A percentile compares a stretch with the other conserved stretches of the same genome.
These are phyloP conservation scores for Euphorbia tirucalli DNA, from an alignment of 345 rosid genomes.

Conservation along the genomic window DNA sequence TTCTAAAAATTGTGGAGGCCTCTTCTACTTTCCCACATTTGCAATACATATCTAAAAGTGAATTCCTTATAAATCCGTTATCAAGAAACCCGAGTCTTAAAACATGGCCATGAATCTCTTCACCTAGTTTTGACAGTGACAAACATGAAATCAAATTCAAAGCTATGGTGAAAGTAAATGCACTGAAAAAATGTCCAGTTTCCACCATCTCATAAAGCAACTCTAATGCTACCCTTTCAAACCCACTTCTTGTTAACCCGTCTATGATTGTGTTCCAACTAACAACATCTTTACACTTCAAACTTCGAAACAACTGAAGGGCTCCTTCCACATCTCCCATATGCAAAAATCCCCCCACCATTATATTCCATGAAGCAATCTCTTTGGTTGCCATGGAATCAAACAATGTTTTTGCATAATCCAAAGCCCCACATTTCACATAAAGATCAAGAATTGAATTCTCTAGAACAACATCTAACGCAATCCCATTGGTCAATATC, in stretches of 20 bases:
- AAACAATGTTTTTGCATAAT: constrained; percentile 31
- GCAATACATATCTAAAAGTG: constrained; percentile 49
- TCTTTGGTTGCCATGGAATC: constrained; percentile 36
- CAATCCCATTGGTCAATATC: constrained; percentile 37
- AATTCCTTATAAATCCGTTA: constrained; percentile 40
- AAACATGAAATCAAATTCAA: constrained; percentile 42
- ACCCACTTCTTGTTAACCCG: constrained; percentile 41
- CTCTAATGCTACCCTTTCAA: constrained; percentile 34
- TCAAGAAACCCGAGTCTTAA: constrained; percentile 27
- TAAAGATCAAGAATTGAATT: constrained; percentile 51
- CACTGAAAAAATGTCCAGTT: constrained; percentile 31
- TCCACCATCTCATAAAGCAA: constrained; percentile 42
- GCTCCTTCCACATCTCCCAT: constrained; percentile 38
- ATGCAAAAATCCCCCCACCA: constrained; percentile 36
- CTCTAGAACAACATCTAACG: constrained; percentile 37
- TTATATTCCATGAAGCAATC: constrained; percentile 45
- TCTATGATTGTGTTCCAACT: constrained; percentile 52
- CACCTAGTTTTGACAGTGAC: constrained; percentile 34
- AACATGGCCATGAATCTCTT: constrained; percentile 42
- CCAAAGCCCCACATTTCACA: constrained; percentile 41
- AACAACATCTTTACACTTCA: constrained; percentile 33
- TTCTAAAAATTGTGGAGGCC: constrained; percentile 27
- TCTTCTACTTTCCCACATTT: constrained; percentile 43
- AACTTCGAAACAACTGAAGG: constrained; percentile 34
- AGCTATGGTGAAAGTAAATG: constrained; percentile 41